These are phyloP conservation scores for Populus ilicifolia DNA, from an alignment of 345 rosid genomes.

Conservation along the genomic window DNA sequence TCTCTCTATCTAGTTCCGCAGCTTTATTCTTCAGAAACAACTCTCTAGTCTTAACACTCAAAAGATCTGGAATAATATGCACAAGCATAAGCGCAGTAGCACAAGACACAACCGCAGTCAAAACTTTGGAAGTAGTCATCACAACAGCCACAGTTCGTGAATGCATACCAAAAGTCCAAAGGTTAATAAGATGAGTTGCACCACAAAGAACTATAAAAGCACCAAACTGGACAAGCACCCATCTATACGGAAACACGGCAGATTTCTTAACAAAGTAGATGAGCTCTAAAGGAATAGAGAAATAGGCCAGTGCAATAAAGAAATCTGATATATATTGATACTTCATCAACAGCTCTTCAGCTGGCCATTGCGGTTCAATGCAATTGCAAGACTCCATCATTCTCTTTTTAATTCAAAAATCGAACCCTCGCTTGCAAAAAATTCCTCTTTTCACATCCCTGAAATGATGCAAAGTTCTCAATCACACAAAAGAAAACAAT, in stretches of 20 bases:
- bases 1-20: slow-evolving; percentile 95
- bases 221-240: slow-evolving; percentile 99
- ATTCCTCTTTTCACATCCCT: background rate
- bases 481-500: background rate
- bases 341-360: slow-evolving; percentile 85
- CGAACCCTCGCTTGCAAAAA: background rate
- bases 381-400: slow-evolving; percentile 87
- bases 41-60: slow-evolving; percentile 91
- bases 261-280: slow-evolving; percentile 98
- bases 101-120: slow-evolving; percentile 90
- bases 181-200: slow-evolving; percentile 86
- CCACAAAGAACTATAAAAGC: slow-evolving; percentile 99
- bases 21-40: slow-evolving; percentile 88
- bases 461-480: background rate
- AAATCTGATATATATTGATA: slow-evolving; percentile 98
- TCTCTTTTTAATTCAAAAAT: background rate
- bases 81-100: slow-evolving; percentile 96
- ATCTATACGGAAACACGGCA: slow-evolving; percentile 80
- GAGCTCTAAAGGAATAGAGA: slow-evolving; percentile 92
- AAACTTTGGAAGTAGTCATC: slow-evolving; percentile 71
- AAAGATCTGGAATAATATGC: slow-evolving; percentile 87
- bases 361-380: slow-evolving; percentile 93
- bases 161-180: slow-evolving; percentile 84
- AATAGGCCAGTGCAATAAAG: slow-evolving; percentile 95
- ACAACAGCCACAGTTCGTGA: slow-evolving; percentile 73